Percentiles rank a stretch among this genome's conserved stretches.
phyloP scores from a whole-genome alignment of 2,329 filamentous ascomycete genomes.

The Dendryphion nanum region DNA sequence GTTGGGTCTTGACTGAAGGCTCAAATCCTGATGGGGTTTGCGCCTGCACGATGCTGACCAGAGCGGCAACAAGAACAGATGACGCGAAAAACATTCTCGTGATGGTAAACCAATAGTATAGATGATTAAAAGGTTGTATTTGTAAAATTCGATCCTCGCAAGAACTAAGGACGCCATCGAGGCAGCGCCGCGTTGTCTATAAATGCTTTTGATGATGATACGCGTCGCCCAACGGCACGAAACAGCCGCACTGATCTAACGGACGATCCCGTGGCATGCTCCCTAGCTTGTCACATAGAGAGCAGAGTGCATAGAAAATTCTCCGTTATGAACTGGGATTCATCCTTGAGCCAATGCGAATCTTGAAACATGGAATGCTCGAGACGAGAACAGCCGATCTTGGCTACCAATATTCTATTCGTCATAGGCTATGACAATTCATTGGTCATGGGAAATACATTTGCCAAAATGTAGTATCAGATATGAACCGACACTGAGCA shows the following conservation, averaged over 20 bases:
- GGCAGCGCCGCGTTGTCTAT: too few species aligned
- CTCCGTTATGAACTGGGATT: slow-evolving; percentile 13
- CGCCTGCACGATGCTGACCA: slow-evolving; percentile 26
- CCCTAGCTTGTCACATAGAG: slow-evolving; percentile 17
- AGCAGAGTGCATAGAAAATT: slow-evolving; percentile 12
- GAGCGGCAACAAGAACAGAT: slow-evolving; percentile 20
- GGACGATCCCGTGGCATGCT: slow-evolving; percentile 13
- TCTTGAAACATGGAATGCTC: slow-evolving; percentile 30
- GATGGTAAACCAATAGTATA: not conserved
- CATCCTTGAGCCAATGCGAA: slow-evolving; percentile 6
- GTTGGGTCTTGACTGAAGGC: slow-evolving; percentile 23
- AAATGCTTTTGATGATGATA: too few species aligned
- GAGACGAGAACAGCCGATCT: too few species aligned
- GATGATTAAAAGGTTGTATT: not conserved
- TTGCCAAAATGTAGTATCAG: too few species aligned
- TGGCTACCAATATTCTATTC: too few species aligned
- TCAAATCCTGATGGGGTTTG: slow-evolving; percentile 33
- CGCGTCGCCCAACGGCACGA: slow-evolving; percentile 3
- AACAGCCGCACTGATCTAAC: slow-evolving; percentile 5
- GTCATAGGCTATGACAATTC: too few species aligned
- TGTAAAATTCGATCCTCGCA: not conserved
- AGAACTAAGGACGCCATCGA: too few species aligned
- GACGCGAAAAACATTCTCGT: slow-evolving; percentile 22
- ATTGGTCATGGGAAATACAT: too few species aligned
- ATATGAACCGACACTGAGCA: too few species aligned